Conservation (phyloP, 169 alveolate genomes). For the Cystoisospora suis region DNA sequence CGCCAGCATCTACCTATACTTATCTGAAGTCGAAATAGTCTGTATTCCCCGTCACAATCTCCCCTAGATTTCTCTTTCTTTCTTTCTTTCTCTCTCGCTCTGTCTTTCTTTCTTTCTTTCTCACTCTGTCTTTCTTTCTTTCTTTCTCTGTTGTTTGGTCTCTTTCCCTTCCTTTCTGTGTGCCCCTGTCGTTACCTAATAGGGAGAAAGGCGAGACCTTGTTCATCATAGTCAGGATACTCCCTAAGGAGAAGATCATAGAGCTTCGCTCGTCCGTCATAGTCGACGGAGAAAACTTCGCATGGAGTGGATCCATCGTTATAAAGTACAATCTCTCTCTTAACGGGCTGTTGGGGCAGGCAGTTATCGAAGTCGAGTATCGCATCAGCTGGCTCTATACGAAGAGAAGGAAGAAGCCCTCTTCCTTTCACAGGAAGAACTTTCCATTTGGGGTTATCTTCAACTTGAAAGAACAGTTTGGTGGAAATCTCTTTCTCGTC, state of each 20-base stretch:
- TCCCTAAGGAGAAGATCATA: slow-evolving; percentile 87
- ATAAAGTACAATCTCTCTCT: slow-evolving; percentile 70
- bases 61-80: not conserved
- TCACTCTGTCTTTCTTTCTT: not conserved
- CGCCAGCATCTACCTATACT: not conserved
- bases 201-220: slow-evolving; percentile 67
- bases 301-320: slow-evolving; percentile 89
- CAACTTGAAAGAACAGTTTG: slow-evolving; percentile 65
- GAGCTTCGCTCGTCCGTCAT: slow-evolving; percentile 83
- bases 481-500: slow-evolving; percentile 15
- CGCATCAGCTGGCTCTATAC: slow-evolving; percentile 35
- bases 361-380: slow-evolving; percentile 38
- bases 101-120: not conserved
- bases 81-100: not conserved
- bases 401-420: slow-evolving; percentile 67
- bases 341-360: slow-evolving; percentile 51
- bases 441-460: slow-evolving; percentile 86
- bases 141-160: not conserved
- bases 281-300: slow-evolving; percentile 88
- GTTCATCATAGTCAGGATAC: slow-evolving; percentile 77
- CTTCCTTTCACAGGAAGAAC: slow-evolving; percentile 80
- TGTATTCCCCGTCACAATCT: not conserved
- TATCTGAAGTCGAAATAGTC: not conserved
- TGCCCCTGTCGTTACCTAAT: slow-evolving; percentile 34
- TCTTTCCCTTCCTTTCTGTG: not conserved